Base-by-base conservation (phyloP, 495 filamentous ascomycete genomes). In the Bryoglossum gracile region DNA sequence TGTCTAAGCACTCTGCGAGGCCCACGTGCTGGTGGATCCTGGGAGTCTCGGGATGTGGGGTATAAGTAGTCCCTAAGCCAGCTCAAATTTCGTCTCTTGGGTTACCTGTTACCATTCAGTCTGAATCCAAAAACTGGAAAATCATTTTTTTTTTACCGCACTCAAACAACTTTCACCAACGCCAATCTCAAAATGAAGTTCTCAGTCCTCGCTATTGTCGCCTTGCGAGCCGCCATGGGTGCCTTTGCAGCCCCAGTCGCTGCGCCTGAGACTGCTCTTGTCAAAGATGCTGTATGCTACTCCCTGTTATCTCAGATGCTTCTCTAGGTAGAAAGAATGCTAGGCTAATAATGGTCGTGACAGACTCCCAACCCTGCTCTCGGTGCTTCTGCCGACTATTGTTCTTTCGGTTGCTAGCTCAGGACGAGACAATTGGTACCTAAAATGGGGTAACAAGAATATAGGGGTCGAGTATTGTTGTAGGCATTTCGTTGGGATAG, bases 121-220 rank as follows among this genome's bases (percentile, higher is more conserved):
- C n/a, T n/a, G n/a, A n/a, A n/a, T n/a, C n/a, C n/a, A n/a, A n/a
- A n/a, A n/a, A n/a, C n/a, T n/a, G n/a, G n/a, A n/a, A n/a, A n/a
- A n/a, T n/a, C n/a, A n/a, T n/a, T n/a, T n/a, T n/a, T n/a, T n/a
- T n/a, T n/a, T n/a, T n/a, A n/a, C n/a, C n/a, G n/a, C 3, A 35
- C 3, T 35, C 11, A 13, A 35, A 4, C 33, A 3, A 4, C 17
- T 3, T 35, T 3, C 33, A 3, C 33, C 33, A 3, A 35, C 33
- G 17, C 33, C 33, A 35, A 35, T 35, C 33, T 35, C 37, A 40
- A 18, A n/a, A 40, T 40, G 37, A 40, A 40, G 37, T 40, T 40
- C 37, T 40, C 37, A 4, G 22, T 23, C 37, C 17, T 40, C 18
- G 14, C 37, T 18, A 18, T 18, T 23, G 3, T 40, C 13, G 16